A percentile compares a stretch with the other conserved stretches of the same genome.
Conservation (phyloP, 495 filamentous ascomycete species). For the Paragyromitra xinjiangensis region DNA sequence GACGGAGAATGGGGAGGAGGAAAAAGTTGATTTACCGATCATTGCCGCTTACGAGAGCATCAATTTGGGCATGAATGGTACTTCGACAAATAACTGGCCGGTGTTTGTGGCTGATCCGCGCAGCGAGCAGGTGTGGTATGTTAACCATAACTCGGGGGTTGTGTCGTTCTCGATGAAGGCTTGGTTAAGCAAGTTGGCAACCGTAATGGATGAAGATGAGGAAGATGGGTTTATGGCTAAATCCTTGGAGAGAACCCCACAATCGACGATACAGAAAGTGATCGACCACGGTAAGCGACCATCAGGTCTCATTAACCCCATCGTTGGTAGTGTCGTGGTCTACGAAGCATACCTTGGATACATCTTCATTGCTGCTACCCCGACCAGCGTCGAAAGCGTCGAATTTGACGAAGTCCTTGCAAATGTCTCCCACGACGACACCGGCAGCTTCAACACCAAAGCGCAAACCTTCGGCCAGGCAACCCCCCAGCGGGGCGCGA, state of each 20-base stretch:
- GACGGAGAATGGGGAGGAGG: slow-evolving; percentile 14
- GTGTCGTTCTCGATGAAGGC: slow-evolving; percentile 54
- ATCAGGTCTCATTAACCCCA: slow-evolving; percentile 17
- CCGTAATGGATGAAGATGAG: slow-evolving; percentile 51
- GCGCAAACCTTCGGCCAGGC: not conserved
- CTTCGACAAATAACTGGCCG: slow-evolving; percentile 49
- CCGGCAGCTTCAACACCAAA: not conserved
- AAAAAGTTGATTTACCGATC: slow-evolving; percentile 38
- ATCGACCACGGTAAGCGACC: slow-evolving; percentile 48
- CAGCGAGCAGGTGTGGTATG: slow-evolving; percentile 50
- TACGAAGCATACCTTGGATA: slow-evolving; percentile 57
- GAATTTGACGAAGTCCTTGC: slow-evolving; percentile 55
- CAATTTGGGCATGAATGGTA: slow-evolving; percentile 36
- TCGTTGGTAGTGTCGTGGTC: slow-evolving; percentile 49
- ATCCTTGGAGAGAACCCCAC: slow-evolving; percentile 32
- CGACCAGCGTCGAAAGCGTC: slow-evolving; percentile 31
- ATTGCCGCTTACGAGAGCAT: slow-evolving; percentile 56
- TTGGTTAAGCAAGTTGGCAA: slow-evolving; percentile 48
- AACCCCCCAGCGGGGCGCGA: not conserved
- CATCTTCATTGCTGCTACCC: slow-evolving; percentile 50
- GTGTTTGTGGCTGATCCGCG: slow-evolving; percentile 51
- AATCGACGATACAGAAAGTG: slow-evolving; percentile 41
- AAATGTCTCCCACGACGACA: not conserved
- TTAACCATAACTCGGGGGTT: slow-evolving; percentile 55
- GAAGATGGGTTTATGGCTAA: slow-evolving; percentile 48